phyloP scores from a whole-genome alignment of 2,329 filamentous ascomycete genomes.

The Pseudocercospora musae region DNA sequence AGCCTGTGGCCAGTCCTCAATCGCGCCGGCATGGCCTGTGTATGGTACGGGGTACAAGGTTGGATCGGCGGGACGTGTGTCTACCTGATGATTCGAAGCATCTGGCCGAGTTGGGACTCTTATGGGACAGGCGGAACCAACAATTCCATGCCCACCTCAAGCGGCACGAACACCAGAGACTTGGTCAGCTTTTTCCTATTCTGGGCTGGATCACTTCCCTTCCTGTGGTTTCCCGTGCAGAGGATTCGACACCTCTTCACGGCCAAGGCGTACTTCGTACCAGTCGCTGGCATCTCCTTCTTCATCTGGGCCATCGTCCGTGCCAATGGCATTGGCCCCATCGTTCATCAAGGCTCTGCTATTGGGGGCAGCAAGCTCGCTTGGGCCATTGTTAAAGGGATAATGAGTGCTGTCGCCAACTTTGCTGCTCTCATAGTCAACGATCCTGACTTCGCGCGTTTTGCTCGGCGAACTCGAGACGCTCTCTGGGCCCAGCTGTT shows the following conservation, averaged over 20 bases:
- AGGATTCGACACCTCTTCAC: constrained; percentile 91
- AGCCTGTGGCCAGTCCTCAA: constrained; percentile 87
- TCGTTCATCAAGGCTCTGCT: constrained; percentile 66
- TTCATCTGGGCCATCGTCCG: constrained; percentile 83
- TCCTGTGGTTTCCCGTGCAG: constrained; percentile 86
- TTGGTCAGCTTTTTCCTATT: constrained; percentile 85
- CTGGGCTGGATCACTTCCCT: constrained; percentile 75
- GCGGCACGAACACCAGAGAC: constrained; percentile 70
- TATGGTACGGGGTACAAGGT: constrained; percentile 82
- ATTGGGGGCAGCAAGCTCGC: constrained; percentile 65
- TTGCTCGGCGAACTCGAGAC: constrained; percentile 71
- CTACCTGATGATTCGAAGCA: constrained; percentile 73
- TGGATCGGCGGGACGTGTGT: constrained; percentile 82
- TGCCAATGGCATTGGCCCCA: constrained; percentile 78
- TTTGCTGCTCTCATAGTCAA: constrained; percentile 76
- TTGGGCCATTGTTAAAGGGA: constrained; percentile 79
- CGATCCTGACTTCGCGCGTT: constrained; percentile 70
- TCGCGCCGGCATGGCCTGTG: constrained; percentile 78
- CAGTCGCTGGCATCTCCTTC: constrained; percentile 76
- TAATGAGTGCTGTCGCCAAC: constrained; percentile 88
- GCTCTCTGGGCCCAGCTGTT: constrained; percentile 75
- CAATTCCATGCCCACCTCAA: constrained; percentile 62
- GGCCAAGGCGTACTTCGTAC: constrained; percentile 81
- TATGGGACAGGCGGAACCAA: constrained; percentile 46
- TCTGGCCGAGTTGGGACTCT: constrained; percentile 42